These are phyloP conservation scores for Ogataea nitratoaversa DNA, from an alignment of 805 yeast species.

Conservation along the genomic window DNA sequence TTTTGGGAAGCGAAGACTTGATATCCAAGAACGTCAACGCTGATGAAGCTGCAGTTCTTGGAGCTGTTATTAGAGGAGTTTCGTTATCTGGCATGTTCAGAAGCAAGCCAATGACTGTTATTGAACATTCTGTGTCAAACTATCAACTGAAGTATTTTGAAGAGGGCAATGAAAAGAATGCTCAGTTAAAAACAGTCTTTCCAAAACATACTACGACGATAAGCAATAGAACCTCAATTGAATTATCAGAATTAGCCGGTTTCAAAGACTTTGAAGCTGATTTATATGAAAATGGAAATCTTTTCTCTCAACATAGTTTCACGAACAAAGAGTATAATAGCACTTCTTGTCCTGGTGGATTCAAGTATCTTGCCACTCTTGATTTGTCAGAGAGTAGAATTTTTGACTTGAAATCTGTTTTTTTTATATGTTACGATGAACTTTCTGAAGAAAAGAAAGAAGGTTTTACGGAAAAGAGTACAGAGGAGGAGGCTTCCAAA, in stretches of 20 bases:
- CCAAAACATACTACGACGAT: conserved; percentile 41
- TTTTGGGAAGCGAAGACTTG: conserved; percentile 51
- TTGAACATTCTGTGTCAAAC: conserved; percentile 51
- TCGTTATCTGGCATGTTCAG: conserved; percentile 64
- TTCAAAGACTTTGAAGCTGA: conserved; percentile 30
- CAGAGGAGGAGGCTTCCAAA: conserved; percentile 15
- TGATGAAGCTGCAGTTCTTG: conserved; percentile 90
- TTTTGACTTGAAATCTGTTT: conserved; percentile 42
- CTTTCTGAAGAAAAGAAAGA: conserved; percentile 5
- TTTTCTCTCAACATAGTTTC: conserved; percentile 9
- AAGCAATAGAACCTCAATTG: conserved; percentile 28
- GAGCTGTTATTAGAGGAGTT: conserved; percentile 83
- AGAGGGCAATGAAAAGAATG: conserved; percentile 22
- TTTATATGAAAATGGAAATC: conserved; percentile 29
- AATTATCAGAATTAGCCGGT: conserved; percentile 37
- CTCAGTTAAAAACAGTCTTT: conserved; percentile 36
- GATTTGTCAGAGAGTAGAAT: conserved; percentile 31
- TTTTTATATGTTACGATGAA: conserved; percentile 27
- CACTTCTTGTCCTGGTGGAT: conserved; percentile 36
- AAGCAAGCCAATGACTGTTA: conserved; percentile 53
- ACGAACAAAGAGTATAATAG: conserved; percentile 22
- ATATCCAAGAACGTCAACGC: conserved; percentile 87
- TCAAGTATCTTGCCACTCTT: conserved; percentile 26
- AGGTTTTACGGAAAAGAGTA: conserved; percentile 7
- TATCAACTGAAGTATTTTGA: conserved; percentile 35